These are phyloP conservation scores for Neurospora discreta DNA, from an alignment of 495 filamentous ascomycete species.

Conservation along the genomic window DNA sequence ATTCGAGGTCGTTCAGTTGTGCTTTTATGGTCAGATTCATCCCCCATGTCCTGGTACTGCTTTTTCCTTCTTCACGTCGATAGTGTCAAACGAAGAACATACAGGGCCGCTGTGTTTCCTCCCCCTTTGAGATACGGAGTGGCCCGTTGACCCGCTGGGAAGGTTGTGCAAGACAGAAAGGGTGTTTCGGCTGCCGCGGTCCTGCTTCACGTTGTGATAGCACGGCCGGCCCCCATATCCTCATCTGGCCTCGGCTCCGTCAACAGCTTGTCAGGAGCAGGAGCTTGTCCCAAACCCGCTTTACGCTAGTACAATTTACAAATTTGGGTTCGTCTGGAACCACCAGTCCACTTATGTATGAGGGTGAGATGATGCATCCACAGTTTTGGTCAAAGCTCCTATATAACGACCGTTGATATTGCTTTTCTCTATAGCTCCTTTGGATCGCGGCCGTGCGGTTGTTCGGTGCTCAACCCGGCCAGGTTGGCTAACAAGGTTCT, in stretches of 20 bases:
- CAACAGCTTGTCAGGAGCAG: background rate
- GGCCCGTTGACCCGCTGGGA: background rate
- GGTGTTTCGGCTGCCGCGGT: constrained; percentile 6
- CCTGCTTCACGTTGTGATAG: background rate
- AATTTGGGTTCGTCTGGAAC: background rate
- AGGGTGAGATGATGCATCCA: constrained; percentile 12
- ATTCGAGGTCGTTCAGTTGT: background rate
- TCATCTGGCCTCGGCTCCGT: background rate
- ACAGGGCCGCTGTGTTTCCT: constrained; percentile 5
- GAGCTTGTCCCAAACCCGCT: background rate
- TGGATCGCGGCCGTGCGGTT: background rate
- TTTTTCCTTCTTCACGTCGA: background rate
- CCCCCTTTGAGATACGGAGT: background rate
- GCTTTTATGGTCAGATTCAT: background rate
- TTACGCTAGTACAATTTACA: background rate
- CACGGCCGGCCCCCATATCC: background rate
- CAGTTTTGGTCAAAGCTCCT: constrained; percentile 14
- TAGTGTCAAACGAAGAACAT: constrained; percentile 1
- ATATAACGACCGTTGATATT: constrained; percentile 21
- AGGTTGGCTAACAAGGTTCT: background rate
- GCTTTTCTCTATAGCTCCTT: constrained; percentile 1
- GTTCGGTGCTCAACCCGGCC: background rate
- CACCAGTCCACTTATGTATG: constrained; percentile 15
- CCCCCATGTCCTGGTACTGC: background rate
- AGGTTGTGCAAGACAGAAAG: background rate